Evolutionary conservation across 2,329 filamentous ascomycete genomes (phyloP).

Genomic region (Fusarium tjaetaba): DNA sequence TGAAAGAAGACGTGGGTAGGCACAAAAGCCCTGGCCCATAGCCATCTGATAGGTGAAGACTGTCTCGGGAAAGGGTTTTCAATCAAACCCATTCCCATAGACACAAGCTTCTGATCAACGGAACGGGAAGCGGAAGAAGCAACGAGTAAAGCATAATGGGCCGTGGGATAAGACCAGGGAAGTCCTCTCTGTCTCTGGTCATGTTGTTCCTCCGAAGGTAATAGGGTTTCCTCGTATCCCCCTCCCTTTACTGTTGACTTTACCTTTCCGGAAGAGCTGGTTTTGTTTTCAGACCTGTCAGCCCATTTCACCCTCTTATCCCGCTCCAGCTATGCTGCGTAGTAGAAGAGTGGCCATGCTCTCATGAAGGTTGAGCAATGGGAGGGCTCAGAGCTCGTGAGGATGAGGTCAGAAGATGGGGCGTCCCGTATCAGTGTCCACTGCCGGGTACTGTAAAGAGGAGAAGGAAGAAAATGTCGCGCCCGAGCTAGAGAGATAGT

Average conservation of each 20-base stretch:
- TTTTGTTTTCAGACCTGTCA: constrained; percentile 5
- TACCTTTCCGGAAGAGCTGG: constrained; percentile 7
- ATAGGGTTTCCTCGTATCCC: constrained; percentile 23
- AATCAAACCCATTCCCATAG: constrained; percentile 4
- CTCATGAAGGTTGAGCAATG: constrained; percentile 26
- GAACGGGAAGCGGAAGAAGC: constrained; percentile 27
- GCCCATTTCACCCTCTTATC: constrained; percentile 12
- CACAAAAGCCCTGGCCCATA: constrained; percentile 17
- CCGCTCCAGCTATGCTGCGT: neutral
- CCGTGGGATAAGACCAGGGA: constrained; percentile 20
- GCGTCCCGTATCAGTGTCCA: constrained; percentile 22
- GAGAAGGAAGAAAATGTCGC: constrained; percentile 29
- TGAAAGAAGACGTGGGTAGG: constrained; percentile 28
- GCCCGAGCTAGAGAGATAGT: constrained; percentile 36
- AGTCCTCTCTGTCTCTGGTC: constrained; percentile 12
- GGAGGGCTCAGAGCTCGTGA: constrained; percentile 24
- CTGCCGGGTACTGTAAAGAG: constrained; percentile 17
- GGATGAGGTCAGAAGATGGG: constrained; percentile 38
- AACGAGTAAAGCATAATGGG: constrained; percentile 21
- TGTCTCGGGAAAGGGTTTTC: constrained; percentile 14
- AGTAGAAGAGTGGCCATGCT: constrained; percentile 5
- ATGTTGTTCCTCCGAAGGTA: constrained; percentile 8
- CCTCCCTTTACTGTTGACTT: constrained; percentile 1
- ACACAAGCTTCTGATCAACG: constrained; percentile 32
- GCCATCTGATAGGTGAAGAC: constrained; percentile 37